These are phyloP conservation scores for Fusarium aywerte DNA, from an alignment of 2,329 filamentous ascomycete species.

Conservation along the genomic window DNA sequence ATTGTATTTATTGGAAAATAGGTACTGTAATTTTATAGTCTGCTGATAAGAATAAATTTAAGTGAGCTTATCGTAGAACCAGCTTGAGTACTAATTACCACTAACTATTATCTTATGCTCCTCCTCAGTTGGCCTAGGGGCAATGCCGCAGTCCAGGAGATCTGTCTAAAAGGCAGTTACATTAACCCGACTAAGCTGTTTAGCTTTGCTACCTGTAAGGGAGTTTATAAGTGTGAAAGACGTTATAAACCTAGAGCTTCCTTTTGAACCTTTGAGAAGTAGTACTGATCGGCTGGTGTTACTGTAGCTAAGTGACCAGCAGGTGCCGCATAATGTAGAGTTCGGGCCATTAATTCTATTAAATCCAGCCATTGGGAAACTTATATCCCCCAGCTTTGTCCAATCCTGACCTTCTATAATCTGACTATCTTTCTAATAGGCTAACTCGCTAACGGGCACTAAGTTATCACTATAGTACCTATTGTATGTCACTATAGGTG, in stretches of 20 bases:
- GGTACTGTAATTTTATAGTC: too few species aligned
- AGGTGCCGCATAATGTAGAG: not conserved
- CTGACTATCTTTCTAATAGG: not conserved
- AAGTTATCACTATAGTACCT: not conserved
- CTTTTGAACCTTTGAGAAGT: not conserved
- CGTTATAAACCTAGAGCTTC: not conserved
- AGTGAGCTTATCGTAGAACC: too few species aligned
- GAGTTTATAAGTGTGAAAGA: not conserved
- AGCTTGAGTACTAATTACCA: not conserved
- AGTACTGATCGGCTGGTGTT: not conserved
- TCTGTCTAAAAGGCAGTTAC: not conserved
- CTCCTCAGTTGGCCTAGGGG: not conserved
- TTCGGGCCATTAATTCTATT: not conserved
- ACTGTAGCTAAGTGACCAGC: not conserved
- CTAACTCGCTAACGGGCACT: not conserved
- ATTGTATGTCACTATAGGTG: not conserved
- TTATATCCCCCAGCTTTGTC: not conserved
- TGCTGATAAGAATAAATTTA: too few species aligned
- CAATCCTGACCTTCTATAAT: not conserved
- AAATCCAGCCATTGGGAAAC: not conserved
- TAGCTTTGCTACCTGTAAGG: not conserved
- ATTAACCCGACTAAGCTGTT: not conserved
- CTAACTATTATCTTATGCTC: not conserved
- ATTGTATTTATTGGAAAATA: slow-evolving; percentile 59
- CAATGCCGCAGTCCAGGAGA: not conserved